Evolutionary conservation across 176 grass and related monocot species (phyloP), one percentile per base, ranked within the genome.

Genomic region (Raddia distichophylla): DNA sequence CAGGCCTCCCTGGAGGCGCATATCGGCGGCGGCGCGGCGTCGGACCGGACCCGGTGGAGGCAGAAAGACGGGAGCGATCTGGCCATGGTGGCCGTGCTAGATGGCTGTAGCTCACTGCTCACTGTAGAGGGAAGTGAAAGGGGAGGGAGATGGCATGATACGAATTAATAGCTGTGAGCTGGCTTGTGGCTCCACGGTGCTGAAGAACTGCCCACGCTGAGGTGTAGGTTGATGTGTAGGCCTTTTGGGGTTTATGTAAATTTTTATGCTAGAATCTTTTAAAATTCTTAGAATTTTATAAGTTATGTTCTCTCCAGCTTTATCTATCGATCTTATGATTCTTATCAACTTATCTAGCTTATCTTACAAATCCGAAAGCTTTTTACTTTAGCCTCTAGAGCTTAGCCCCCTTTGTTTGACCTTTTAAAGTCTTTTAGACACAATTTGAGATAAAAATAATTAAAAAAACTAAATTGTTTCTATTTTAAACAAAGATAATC

Each of bases 11-110:
- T 91, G 60, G 77, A 55, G 1, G 77, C 66, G 5, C 75, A 68
- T 60, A 87, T 66, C 16, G 76, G n/a, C 6, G 64, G 70, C 5
- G 89, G 86, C 0, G 83, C 59, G 57, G 86, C 55, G 6, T 27
- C 22, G 2, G 86, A 85, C 50, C 78, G 64, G 58, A 91, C 80
- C 60, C 79, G 77, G 81, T 93, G 87, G 58, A 90, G 74, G 84
- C 94, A 93, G 86, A 97, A 91, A 64, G 82, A 85, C 7, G 76
- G 71, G 14, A 87, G 59, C 9, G 82, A 53, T 80, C 73, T 88
- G 17, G 84, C 87, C 87, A 74, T 88, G 43, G 55, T 60, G 55
- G 57, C 45, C 13, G 44, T 76, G 34, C 27, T 27, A 27, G 62
- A 67, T 58, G 54, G 27, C 37, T 40, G 0, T 40, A 40, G 37